Base-by-base conservation (phyloP, 2,329 filamentous ascomycete species). In the Botrytis porri region DNA sequence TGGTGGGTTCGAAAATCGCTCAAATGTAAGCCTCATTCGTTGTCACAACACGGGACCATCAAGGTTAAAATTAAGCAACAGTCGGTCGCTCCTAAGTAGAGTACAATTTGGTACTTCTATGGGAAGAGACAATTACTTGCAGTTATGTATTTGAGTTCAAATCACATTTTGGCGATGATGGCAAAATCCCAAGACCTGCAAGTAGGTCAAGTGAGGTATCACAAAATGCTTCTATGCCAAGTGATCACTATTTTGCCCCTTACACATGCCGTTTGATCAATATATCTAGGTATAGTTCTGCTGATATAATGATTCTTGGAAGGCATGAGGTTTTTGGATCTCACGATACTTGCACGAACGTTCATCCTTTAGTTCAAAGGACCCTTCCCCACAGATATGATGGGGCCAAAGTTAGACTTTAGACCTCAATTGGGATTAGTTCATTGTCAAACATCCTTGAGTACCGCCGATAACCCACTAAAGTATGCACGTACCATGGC, bases 401-500 rank as follows among this genome's bases (percentile, higher is more conserved):
- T 57, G 16, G 64, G 64, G 51, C 35, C 48, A 67, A 48, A 48
- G 18, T 57, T 67, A 22, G 25, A 39, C 6, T 41, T 57, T 18
- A 22, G 48, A 41, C 35, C 62, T 67, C 16, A 8, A 67, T 57
- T 35, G 7, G 16, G 48, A 22, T 67, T 57, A 57, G 64, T 32
- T 45, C n/a, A 29, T 57, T 39, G 37, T 57, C 65, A 57, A 32
- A 43, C 12, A 67, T 25, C 48, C 48, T 57, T 57, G 64, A 67
- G 39, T 57, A 41, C 51, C 20, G 32, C 66, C 66, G 66, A 61
- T 45, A 18, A 22, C 12, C 20, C 39, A 69, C 37, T 59, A 43
- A 60, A 35, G n/a, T 59, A 69, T 60, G 66, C 51, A 61, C 54
- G 51, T 69, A 45, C 51, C 67, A 70, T 70, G 67, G 67, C 67